A percentile compares a stretch with the other conserved stretches of the same genome.
Evolutionary conservation across 768 basidiomycete species (phyloP).

Genomic region (Suillus luteus): DNA sequence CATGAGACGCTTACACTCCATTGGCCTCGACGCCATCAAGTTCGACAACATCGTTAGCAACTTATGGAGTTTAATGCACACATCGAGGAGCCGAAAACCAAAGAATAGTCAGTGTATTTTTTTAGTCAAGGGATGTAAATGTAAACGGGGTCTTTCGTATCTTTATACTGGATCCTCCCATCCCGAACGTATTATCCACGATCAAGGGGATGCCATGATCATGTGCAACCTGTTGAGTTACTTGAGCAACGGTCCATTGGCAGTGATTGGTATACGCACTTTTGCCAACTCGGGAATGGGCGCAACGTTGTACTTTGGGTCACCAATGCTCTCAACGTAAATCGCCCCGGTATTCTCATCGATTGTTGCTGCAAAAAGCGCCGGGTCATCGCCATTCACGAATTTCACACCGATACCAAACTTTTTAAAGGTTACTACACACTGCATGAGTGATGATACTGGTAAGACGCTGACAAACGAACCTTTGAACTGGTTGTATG

Average conservation of each 20-base stretch:
- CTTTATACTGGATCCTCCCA: slow-evolving; percentile 47
- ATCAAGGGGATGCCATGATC: slow-evolving; percentile 60
- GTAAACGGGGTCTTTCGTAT: too few species aligned
- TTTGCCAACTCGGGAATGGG: slow-evolving; percentile 60
- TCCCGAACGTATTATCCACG: slow-evolving; percentile 67
- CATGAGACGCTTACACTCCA: too few species aligned
- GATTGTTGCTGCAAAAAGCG: slow-evolving; percentile 51
- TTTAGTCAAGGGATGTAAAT: too few species aligned
- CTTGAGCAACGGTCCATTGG: not conserved
- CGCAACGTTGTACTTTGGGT: slow-evolving; percentile 59
- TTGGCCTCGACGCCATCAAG: too few species aligned
- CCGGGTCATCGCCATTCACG: slow-evolving; percentile 47
- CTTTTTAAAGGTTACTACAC: slow-evolving; percentile 53
- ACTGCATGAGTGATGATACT: not conserved
- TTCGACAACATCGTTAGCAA: too few species aligned
- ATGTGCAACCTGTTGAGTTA: slow-evolving; percentile 52
- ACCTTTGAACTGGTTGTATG: slow-evolving; percentile 69
- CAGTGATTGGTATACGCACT: slow-evolving; percentile 26
- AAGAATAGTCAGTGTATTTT: too few species aligned
- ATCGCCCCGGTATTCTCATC: slow-evolving; percentile 62
- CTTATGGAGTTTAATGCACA: too few species aligned
- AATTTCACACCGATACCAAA: slow-evolving; percentile 58
- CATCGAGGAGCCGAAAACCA: too few species aligned
- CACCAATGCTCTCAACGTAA: slow-evolving; percentile 63
- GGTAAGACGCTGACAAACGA: not conserved